A percentile compares a stretch with the other conserved stretches of the same genome.
These are phyloP conservation scores for Ophiostoma triangulosporum DNA, from an alignment of 2,329 filamentous ascomycete species.

Conservation along the genomic window DNA sequence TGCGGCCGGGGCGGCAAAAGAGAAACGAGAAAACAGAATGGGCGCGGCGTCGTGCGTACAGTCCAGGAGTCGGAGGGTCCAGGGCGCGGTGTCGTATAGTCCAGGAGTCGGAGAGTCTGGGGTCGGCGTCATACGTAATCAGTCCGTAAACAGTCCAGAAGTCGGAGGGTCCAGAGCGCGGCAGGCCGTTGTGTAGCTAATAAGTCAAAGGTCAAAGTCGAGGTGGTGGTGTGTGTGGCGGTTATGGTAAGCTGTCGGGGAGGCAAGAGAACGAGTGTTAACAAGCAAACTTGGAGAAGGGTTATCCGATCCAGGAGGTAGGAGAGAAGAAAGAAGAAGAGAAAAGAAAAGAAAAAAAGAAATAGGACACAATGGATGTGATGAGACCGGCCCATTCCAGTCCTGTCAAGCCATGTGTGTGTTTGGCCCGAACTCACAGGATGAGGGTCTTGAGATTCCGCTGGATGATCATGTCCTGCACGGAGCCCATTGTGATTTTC, in stretches of 20 bases:
- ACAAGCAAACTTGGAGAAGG: neutral
- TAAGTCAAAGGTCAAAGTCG: too few relatives aligned
- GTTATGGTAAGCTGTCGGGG: neutral
- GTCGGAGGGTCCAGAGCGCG: neutral
- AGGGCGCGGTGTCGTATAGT: too few relatives aligned
- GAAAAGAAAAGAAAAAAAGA: neutral
- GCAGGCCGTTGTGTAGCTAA: neutral
- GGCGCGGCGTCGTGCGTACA: too few relatives aligned
- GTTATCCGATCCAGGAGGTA: neutral
- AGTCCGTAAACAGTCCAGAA: too few relatives aligned
- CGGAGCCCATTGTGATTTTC: slow-evolving; percentile 75
- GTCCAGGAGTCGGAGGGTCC: too few relatives aligned
- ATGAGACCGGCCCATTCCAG: neutral
- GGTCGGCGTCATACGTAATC: too few relatives aligned
- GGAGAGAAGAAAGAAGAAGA: neutral
- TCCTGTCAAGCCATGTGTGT: neutral
- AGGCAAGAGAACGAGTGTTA: neutral
- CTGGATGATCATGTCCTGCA: slow-evolving; percentile 81
- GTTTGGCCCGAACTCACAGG: slow-evolving; percentile 32
- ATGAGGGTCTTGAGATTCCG: slow-evolving; percentile 71
- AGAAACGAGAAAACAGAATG: too few relatives aligned
- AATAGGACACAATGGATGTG: too few relatives aligned
- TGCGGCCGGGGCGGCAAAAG: too few relatives aligned
- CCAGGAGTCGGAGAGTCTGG: too few relatives aligned
- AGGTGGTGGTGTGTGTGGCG: neutral